Percentiles rank a stretch among this genome's conserved stretches.
These are phyloP conservation scores for Lophium mytilinum DNA, from an alignment of 495 filamentous ascomycete species.

Conservation along the genomic window DNA sequence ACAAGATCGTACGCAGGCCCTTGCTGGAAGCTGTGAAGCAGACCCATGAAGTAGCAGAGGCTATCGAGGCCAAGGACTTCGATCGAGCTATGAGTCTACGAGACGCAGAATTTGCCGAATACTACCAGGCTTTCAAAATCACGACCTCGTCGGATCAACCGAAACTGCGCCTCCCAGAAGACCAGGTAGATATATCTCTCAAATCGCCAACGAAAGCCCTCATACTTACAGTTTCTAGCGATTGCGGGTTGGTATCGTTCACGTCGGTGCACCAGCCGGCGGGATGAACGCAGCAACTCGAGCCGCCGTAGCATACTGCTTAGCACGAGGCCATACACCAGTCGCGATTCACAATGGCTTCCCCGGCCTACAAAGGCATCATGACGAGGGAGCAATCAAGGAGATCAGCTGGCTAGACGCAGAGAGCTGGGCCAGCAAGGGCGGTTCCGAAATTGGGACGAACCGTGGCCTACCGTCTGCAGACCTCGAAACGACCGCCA, in stretches of 20 bases:
- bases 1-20: conserved; percentile 88
- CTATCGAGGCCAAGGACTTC: conserved; percentile 77
- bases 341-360: conserved; percentile 96
- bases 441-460: conserved; percentile 95
- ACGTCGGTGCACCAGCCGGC: conserved; percentile 96
- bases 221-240: conserved; percentile 40
- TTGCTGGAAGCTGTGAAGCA: conserved; percentile 79
- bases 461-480: conserved; percentile 86
- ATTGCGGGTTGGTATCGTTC: conserved; percentile 90
- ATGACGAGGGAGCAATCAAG: conserved; percentile 78
- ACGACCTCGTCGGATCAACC: conserved; percentile 68
- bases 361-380: conserved; percentile 86
- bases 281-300: conserved; percentile 98
- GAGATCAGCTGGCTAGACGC: conserved; percentile 87
- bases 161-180: conserved; percentile 53
- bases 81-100: conserved; percentile 74
- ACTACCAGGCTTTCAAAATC: conserved; percentile 80
- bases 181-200: conserved; percentile 51
- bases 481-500: conserved; percentile 74
- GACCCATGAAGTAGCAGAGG: conserved; percentile 73
- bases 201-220: neutral
- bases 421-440: conserved; percentile 89
- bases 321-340: conserved; percentile 85
- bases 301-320: conserved; percentile 90
- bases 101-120: conserved; percentile 91